A percentile compares a stretch with the other conserved stretches of the same genome.
These are phyloP conservation scores for Trametes sanguinea DNA, from an alignment of 768 basidiomycete genomes.

Conservation along the genomic window DNA sequence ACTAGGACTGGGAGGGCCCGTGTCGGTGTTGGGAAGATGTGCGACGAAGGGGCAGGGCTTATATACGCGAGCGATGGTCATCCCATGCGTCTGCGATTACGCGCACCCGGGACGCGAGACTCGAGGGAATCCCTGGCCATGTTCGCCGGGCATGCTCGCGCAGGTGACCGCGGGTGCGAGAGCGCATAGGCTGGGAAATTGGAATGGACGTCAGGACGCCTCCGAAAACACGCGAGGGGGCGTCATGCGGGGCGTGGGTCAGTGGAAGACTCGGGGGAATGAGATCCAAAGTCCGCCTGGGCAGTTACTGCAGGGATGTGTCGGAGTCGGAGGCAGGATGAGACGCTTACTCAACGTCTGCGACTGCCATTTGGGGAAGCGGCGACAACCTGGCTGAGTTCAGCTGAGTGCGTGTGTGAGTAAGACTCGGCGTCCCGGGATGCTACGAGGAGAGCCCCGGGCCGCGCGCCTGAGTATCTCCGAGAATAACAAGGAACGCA, in stretches of 20 bases:
- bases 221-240: slow-evolving; percentile 12
- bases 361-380: neutral
- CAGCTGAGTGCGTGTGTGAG: neutral
- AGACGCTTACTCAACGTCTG: neutral
- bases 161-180: neutral
- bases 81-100: neutral
- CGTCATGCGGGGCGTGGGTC: neutral
- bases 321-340: neutral
- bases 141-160: neutral
- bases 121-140: neutral
- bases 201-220: neutral
- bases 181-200: neutral
- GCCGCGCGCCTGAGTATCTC: neutral
- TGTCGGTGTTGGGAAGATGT: neutral
- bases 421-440: slow-evolving; percentile 1
- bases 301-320: too few species aligned
- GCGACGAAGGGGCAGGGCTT: neutral
- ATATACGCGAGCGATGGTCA: neutral
- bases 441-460: slow-evolving; percentile 6
- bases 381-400: neutral
- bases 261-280: too few species aligned
- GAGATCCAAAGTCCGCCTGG: too few species aligned
- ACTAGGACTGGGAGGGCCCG: neutral
- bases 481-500: neutral
- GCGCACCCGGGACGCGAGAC: neutral